A percentile compares a stretch with the other conserved stretches of the same genome.
Evolutionary conservation across 2,329 filamentous ascomycete species (phyloP).

Genomic region (Phoma sp.): DNA sequence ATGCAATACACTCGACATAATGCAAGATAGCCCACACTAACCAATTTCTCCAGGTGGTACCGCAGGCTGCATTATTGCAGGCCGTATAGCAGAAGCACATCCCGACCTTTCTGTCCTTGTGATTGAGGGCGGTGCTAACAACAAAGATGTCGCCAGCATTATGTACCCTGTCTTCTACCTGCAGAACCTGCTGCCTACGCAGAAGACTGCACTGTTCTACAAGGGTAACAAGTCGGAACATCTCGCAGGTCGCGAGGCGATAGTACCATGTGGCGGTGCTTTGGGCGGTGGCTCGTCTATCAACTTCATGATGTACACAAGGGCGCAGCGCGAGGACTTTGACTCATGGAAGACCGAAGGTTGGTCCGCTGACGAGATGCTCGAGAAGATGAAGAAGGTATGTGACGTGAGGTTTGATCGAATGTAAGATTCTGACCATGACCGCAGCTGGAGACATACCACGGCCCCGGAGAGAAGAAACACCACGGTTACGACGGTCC

Average conservation of each 20-base stretch:
- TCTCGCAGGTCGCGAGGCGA: slow-evolving; percentile 54
- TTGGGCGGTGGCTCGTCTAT: slow-evolving; percentile 64
- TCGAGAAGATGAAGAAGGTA: slow-evolving; percentile 61
- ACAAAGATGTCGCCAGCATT: slow-evolving; percentile 58
- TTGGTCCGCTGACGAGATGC: slow-evolving; percentile 59
- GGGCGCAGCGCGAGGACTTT: slow-evolving; percentile 55
- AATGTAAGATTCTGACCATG: not conserved
- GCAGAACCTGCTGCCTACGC: slow-evolving; percentile 55
- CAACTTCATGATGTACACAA: slow-evolving; percentile 53
- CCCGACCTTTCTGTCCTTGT: slow-evolving; percentile 58
- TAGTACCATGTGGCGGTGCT: slow-evolving; percentile 55
- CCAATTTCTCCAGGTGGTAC: slow-evolving; percentile 30
- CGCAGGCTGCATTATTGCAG: slow-evolving; percentile 54
- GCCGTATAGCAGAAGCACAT: slow-evolving; percentile 58
- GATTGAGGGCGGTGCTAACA: slow-evolving; percentile 62
- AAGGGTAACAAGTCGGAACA: slow-evolving; percentile 54
- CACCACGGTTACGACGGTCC: slow-evolving; percentile 63
- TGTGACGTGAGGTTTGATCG: not conserved
- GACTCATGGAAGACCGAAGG: slow-evolving; percentile 61
- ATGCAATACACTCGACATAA: slow-evolving; percentile 3
- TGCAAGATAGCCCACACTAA: not conserved
- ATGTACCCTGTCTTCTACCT: slow-evolving; percentile 59
- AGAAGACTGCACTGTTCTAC: slow-evolving; percentile 61
- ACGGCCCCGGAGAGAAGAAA: slow-evolving; percentile 52
- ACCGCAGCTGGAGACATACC: slow-evolving; percentile 61